phyloP scores from a whole-genome alignment of 23 red algal species.

The Gracilaria gracilis region DNA sequence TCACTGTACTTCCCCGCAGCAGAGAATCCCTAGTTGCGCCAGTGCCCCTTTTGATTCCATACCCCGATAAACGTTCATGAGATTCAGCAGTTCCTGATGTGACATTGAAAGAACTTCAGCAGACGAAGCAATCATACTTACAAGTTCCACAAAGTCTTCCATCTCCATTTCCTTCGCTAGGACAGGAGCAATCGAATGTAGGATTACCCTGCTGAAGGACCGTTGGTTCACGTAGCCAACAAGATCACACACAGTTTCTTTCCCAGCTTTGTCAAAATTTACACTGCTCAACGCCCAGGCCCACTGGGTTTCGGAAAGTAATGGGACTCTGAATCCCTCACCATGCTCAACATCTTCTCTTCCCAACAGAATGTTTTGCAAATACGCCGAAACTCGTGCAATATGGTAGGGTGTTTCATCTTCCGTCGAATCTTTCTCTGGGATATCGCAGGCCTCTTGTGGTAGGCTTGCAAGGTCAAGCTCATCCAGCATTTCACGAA shows the following conservation, averaged over 20 bases:
- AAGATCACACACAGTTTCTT: not conserved
- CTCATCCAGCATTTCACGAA: conserved; percentile 2
- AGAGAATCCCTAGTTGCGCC: conserved; percentile 3
- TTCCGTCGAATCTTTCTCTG: not conserved
- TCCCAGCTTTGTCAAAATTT: conserved; percentile 5
- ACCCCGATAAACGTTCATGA: not conserved
- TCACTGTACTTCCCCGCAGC: conserved; percentile 1
- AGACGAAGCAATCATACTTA: conserved; percentile 1
- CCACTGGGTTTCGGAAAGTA: not conserved
- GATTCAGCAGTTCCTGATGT: not conserved
- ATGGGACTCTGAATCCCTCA: not conserved
- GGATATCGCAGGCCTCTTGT: not conserved
- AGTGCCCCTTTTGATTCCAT: conserved; percentile 4
- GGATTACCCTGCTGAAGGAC: conserved; percentile 19
- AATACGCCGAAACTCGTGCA: not conserved
- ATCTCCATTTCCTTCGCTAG: conserved; percentile 3
- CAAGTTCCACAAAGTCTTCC: conserved; percentile 24
- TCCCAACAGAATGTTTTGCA: not conserved
- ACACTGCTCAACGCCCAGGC: not conserved
- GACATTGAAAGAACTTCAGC: not conserved
- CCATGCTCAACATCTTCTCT: not conserved
- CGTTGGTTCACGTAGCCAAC: conserved; percentile 19
- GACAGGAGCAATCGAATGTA: conserved; percentile 37
- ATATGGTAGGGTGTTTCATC: not conserved
- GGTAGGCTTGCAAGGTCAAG: not conserved